Conservation (phyloP, 352 stramenopile species). For the Phytopythium litorale region DNA sequence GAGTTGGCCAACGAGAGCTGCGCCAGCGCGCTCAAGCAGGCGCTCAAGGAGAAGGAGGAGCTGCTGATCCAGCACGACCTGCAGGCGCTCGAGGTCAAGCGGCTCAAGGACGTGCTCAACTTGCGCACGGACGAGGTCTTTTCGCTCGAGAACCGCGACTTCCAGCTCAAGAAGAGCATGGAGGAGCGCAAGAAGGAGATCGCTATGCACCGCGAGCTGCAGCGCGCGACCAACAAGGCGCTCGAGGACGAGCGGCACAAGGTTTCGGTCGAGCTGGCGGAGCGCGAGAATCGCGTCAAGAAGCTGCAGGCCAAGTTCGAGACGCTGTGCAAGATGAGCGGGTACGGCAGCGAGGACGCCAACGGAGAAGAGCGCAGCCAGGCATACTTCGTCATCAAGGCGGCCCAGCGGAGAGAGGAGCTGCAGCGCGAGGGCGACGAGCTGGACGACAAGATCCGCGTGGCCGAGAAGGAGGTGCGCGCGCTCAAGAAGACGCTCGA, state of each 20-base stretch:
- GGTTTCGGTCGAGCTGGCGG: conserved; percentile 87
- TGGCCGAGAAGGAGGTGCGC: conserved; percentile 91
- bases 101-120: conserved; percentile 88
- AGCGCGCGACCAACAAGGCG: conserved; percentile 82
- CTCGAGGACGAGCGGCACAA: conserved; percentile 94
- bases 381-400: conserved; percentile 95
- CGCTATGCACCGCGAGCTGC: conserved; percentile 83
- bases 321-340: conserved; percentile 80
- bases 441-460: conserved; percentile 92
- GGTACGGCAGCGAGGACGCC: conserved; percentile 57
- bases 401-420: conserved; percentile 94
- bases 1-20: conserved; percentile 90
- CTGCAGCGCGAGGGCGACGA: conserved; percentile 94
- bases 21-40: conserved; percentile 75
- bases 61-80: conserved; percentile 92
- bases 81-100: conserved; percentile 91
- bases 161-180: conserved; percentile 93
- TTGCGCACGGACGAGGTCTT: conserved; percentile 90
- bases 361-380: conserved; percentile 86
- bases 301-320: conserved; percentile 95
- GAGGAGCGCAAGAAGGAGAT: conserved; percentile 93
- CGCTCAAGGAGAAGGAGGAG: conserved; percentile 89
- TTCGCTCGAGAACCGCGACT: conserved; percentile 92
- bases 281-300: conserved; percentile 83
- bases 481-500: conserved; percentile 92